A percentile compares a stretch with the other conserved stretches of the same genome.
These are phyloP conservation scores for Vanilla planifolia DNA, from an alignment of 106 monocot genomes.

Conservation along the genomic window DNA sequence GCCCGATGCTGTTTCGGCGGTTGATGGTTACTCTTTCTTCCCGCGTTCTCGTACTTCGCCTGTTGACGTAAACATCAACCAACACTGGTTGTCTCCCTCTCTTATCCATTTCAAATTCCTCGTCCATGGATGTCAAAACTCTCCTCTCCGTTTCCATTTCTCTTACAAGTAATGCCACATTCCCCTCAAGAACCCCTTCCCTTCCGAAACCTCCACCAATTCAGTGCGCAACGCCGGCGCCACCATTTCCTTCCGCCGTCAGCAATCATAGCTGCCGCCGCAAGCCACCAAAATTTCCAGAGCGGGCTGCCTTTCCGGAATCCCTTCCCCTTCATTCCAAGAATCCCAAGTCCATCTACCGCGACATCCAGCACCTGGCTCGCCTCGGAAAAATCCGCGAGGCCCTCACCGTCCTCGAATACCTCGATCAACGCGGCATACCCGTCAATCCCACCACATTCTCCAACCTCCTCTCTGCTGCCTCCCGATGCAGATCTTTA, in stretches of 20 bases:
- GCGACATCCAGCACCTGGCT: conserved; percentile 49
- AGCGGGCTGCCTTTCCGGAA: conserved; percentile 22
- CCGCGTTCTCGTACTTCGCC: no score
- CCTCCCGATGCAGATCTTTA: conserved; percentile 31
- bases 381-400: conserved; percentile 34
- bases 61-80: no score
- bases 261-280: not conserved
- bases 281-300: conserved; percentile 16
- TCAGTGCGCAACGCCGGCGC: not conserved
- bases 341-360: conserved; percentile 54
- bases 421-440: conserved; percentile 65
- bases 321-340: conserved; percentile 71
- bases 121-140: conserved; percentile 19
- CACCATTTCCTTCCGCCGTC: not conserved
- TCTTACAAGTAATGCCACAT: conserved; percentile 1
- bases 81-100: no score
- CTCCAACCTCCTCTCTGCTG: conserved; percentile 69
- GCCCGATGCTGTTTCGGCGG: no score
- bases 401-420: conserved; percentile 75
- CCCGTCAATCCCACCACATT: conserved; percentile 75
- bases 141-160: conserved; percentile 7
- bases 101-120: not conserved
- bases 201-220: not conserved
- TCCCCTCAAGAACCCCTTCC: not conserved
- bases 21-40: no score